Base-by-base conservation (phyloP, 148 eudicot species). In the Cornus kousa region DNA sequence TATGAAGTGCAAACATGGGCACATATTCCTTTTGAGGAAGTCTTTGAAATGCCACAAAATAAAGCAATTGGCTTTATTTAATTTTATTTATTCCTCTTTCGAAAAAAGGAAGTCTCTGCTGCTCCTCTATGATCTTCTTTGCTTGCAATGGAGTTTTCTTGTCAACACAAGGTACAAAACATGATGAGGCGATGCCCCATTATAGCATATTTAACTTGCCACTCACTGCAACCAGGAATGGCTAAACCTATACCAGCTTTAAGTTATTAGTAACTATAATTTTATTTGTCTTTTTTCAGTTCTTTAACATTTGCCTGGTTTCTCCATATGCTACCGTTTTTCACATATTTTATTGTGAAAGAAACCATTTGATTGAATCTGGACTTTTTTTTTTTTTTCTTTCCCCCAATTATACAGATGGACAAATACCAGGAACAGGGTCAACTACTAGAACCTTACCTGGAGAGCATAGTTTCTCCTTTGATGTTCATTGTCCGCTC, bases 351-450 rank as follows among this genome's bases (percentile, higher is more conserved):
- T 33, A 31, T 59, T 62, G 31, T 11, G 35, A 17, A 10, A 23
- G n/a, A 14, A n/a, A n/a, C 20, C 8, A 37, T 60, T 40, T 22
- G 53, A 20, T 31, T 46, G 9, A 32, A 69, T 31, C 64, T 57
- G 2, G 22, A 57, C 3, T 14, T 14, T 17, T 70, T 70, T 48
- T 17, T 4, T 33, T 3, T 7, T 32, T 68, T 78, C 64, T 16
- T 74, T 43, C 19, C 64, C 57, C 43, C 43, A 70, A 68, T 59
- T 77, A 50, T 81, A 73, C 90, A 95, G 98, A 82, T 93, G 86
- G 98, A 95, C 83, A 95, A 93, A 82, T 95, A 95, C 87, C 98
- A 95, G 85, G 86, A 95, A 88, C 92, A 93, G 84, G 97, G 98
- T 64, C 94, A 95, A 46, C 81, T 95, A 33, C 71, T 95, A 84